Base-by-base conservation (phyloP, 2,329 filamentous ascomycete species). In the Septoria linicola region DNA sequence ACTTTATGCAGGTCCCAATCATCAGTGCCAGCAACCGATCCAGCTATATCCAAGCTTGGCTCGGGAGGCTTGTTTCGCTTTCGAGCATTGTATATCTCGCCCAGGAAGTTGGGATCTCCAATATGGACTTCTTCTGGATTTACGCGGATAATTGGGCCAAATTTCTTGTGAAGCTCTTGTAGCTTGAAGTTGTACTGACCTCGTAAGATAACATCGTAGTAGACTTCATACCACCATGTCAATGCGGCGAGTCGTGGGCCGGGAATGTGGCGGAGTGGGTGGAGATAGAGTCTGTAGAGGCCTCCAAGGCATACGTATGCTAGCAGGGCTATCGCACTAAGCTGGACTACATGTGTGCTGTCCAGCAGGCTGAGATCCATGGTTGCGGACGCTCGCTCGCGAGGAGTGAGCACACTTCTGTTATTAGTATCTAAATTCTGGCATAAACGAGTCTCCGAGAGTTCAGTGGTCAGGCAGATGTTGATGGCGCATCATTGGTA, bases 241-340 rank as follows among this genome's bases (percentile, higher is more conserved):
- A 67, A 58, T 8, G 68, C 70, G 11, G 67, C 67, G 4, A 70
- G 50, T 34, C 58, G 63, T 1, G 69, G 68, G 1, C 69, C 68
- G 0, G 68, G 68, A 21, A 68, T 59, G 3, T 62, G 58, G 16
- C 65, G 57, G 11, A 71, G 53, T 14, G 68, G 68, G 46, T 63
- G 61, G 13, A 68, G 59, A 46, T 56, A 65, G 3, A 70, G 57
- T 16, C 66, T 59, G 49, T 64, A 66, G 41, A 54, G 35, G 17
- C 48, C 21, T 17, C 41, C 30, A 1, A 20, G 13, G 10, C 50
- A 17, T 13, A 47, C 14, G 37, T 53, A 56, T 6, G 23, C 14
- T 4, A 46, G 7, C 10, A 51, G 8, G 11, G 19, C 41, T 10
- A 19, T 11, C 5, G 19, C 41, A 11, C 43, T 27, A 14, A 53